Percentiles rank a stretch among this genome's conserved stretches.
Evolutionary conservation across 2,329 filamentous ascomycete species (phyloP).

Genomic region (Xylariaceae sp.): DNA sequence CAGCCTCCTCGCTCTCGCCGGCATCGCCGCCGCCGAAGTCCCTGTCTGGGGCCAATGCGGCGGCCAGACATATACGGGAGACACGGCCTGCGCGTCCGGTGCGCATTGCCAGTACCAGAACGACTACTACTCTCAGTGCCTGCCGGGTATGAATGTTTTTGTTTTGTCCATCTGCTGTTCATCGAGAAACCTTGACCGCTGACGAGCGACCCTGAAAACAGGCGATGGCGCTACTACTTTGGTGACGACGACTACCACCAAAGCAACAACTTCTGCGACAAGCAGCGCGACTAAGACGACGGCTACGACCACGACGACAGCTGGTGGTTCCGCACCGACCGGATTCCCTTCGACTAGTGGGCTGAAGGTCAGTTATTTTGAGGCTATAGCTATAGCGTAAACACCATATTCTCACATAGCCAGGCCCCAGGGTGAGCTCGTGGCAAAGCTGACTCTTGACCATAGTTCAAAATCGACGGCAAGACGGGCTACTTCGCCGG

Average conservation of each 20-base stretch:
- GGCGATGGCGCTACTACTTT: constrained; percentile 12
- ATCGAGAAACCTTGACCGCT: constrained; percentile 3
- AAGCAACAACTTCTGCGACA: constrained; percentile 1
- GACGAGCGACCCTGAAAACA: constrained; percentile 3
- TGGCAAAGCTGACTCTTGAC: constrained; percentile 6
- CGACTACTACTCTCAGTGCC: constrained; percentile 34
- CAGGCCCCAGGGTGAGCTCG: too few species aligned
- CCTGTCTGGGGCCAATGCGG: constrained; percentile 33
- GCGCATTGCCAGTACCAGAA: constrained; percentile 29
- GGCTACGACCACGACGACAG: constrained; percentile 3
- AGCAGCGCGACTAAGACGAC: constrained; percentile 1
- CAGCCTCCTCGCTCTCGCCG: constrained; percentile 19
- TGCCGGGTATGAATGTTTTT: constrained; percentile 20
- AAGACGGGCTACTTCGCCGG: constrained; percentile 42
- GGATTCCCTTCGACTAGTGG: constrained; percentile 10
- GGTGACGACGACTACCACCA: constrained; percentile 11
- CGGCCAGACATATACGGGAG: constrained; percentile 29
- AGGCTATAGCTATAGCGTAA: too few species aligned
- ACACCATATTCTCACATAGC: too few species aligned
- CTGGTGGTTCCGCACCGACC: constrained; percentile 4
- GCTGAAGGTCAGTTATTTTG: constrained; percentile 6
- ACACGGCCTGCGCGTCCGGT: constrained; percentile 28
- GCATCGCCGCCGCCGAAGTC: constrained; percentile 20
- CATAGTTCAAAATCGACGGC: constrained; percentile 37
- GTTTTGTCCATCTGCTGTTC: background rate